A percentile compares a stretch with the other conserved stretches of the same genome.
Conservation (phyloP, 331 rosid genomes). For the Stylosanthes scabra region DNA sequence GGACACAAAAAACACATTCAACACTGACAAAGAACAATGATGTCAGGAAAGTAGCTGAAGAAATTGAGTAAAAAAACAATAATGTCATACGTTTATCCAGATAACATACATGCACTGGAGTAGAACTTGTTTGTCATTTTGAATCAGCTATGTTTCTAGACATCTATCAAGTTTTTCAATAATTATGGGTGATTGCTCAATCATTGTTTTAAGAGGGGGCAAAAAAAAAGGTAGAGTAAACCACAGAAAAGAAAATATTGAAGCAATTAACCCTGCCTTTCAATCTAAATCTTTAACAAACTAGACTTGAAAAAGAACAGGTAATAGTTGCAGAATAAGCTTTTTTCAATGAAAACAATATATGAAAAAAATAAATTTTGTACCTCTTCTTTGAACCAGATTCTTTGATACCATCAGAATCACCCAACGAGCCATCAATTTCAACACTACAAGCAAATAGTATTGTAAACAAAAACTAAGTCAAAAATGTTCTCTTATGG, state of each 20-base stretch:
- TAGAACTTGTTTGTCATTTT: slow-evolving; percentile 7
- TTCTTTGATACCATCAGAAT: slow-evolving; percentile 72
- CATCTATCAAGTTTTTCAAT: not conserved
- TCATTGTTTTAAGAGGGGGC: not conserved
- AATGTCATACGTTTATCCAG: slow-evolving; percentile 14
- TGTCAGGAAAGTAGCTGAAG: not conserved
- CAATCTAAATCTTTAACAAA: slow-evolving; percentile 3
- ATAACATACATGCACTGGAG: slow-evolving; percentile 16
- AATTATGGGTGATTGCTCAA: slow-evolving; percentile 10
- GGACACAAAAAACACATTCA: not conserved
- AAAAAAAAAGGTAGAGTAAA: too few species aligned
- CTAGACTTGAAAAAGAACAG: not conserved
- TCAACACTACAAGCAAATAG: slow-evolving; percentile 66
- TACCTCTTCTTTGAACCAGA: slow-evolving; percentile 93
- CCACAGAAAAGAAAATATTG: not conserved
- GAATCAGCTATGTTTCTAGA: slow-evolving; percentile 7
- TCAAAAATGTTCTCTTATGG: slow-evolving; percentile 16
- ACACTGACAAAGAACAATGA: slow-evolving; percentile 19
- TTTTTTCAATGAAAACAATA: slow-evolving; percentile 5
- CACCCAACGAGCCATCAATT: slow-evolving; percentile 78
- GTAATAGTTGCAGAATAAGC: slow-evolving; percentile 8
- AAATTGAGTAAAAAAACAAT: not conserved
- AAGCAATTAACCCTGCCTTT: slow-evolving; percentile 15
- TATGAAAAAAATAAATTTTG: slow-evolving; percentile 4
- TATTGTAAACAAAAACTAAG: slow-evolving; percentile 32